A percentile compares a stretch with the other conserved stretches of the same genome.
Evolutionary conservation across 305 asterid genomes (phyloP).

Genomic region (Coffea humblotiana): DNA sequence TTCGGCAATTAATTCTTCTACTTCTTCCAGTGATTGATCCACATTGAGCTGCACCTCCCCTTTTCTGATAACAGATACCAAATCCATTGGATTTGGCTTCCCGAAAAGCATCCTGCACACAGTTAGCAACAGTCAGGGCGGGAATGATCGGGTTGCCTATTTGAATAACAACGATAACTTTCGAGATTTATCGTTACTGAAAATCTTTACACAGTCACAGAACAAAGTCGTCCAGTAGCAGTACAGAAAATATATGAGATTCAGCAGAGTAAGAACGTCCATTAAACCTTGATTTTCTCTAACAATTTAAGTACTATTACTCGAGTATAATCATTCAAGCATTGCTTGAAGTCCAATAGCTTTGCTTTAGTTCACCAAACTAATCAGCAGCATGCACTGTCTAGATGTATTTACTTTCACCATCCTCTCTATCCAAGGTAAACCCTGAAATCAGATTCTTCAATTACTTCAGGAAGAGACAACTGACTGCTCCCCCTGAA

Average conservation of each 20-base stretch:
- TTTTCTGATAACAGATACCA: conserved; percentile 78
- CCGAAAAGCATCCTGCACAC: conserved; percentile 75
- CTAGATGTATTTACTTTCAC: neutral
- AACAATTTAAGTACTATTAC: neutral
- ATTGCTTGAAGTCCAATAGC: neutral
- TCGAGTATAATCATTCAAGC: neutral
- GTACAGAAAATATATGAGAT: neutral
- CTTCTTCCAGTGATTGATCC: conserved; percentile 87
- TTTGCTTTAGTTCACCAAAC: neutral
- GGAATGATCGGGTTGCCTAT: neutral
- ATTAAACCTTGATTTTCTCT: neutral
- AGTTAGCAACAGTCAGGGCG: neutral
- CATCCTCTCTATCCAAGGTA: neutral
- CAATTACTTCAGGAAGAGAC: neutral
- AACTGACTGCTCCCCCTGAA: neutral
- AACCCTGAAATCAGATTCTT: neutral
- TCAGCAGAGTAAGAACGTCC: neutral
- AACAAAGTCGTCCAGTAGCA: neutral
- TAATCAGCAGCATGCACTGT: neutral
- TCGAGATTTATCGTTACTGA: neutral
- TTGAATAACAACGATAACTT: neutral
- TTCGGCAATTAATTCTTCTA: conserved; percentile 72
- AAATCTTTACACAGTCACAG: neutral
- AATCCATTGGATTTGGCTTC: conserved; percentile 91
- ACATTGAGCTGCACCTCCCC: conserved; percentile 77